Evolutionary conservation across 2,329 filamentous ascomycete species (phyloP), one percentile per base, ranked within the genome.

Genomic region (Helotiales sp.): DNA sequence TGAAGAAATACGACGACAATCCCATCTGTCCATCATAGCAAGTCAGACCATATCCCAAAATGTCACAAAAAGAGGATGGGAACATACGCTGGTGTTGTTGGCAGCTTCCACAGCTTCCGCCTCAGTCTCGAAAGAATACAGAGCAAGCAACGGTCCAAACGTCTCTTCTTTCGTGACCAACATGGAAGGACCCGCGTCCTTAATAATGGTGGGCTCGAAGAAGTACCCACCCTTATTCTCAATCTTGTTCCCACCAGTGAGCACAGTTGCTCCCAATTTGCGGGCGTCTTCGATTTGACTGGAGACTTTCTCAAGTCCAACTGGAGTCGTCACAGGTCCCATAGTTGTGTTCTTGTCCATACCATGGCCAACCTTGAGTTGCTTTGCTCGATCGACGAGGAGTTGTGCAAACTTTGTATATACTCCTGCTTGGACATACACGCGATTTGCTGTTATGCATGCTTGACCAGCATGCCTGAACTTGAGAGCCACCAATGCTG

Each of bases 151-250:
- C 0, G 85, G 85, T 0, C 82, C 84, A 65, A 88, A 88, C 0
- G 80, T 82, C 71, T 88, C 85, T 63, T 88, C 84, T 0, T 74
- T 74, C 3, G 73, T 74, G 27, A 80, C 73, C 17, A 73, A 63
- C 83, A 87, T 87, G 0, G 81, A 75, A 2, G 74, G 68, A 2
- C 75, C 82, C 62, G 84, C 80, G 13, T 79, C 78, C 0, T 77
- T 80, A 25, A 88, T 77, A 54, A 88, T 79, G 0, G 85, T 88
- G 0, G 84, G 85, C 69, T 86, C 77, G 72, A 88, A 87, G 76
- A 88, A 90, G 72, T 86, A 89, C 2, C 84, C 83, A 0, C 75
- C 72, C 4, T 74, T 64, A 15, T 75, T 70, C 7, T 75, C 70
- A 7, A 84, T 75, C 71, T 77, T 54, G 69, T 79, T 77, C 1